Evolutionary conservation across 805 yeast species (phyloP).

Genomic region (Candida coquimbonensis): DNA sequence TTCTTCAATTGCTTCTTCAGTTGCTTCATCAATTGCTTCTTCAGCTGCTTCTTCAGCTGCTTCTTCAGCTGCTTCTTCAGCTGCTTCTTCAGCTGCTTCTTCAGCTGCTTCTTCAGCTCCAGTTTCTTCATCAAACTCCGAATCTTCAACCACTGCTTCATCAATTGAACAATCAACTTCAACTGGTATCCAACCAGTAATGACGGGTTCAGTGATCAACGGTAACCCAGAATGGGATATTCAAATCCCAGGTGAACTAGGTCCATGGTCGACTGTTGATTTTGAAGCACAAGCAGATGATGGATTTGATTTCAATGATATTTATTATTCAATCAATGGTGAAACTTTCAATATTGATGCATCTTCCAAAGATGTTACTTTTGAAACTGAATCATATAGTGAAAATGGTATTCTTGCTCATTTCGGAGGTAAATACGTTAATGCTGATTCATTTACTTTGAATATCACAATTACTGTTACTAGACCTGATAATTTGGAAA

Average conservation of each 20-base stretch:
- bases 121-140: neutral
- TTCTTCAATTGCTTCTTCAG: neutral
- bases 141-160: neutral
- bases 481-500: conserved; percentile 13
- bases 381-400: neutral
- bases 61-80: neutral
- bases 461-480: conserved; percentile 1
- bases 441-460: conserved; percentile 1
- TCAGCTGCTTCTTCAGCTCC: neutral
- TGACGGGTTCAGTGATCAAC: neutral
- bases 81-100: neutral
- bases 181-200: neutral
- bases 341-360: neutral
- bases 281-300: neutral
- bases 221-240: conserved; percentile 2
- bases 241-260: neutral
- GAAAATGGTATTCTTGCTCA: neutral
- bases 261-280: conserved; percentile 1
- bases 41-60: neutral
- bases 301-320: neutral
- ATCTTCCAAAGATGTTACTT: neutral
- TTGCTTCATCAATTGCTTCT: neutral
- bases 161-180: neutral
- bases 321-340: neutral
- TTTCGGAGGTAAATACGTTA: conserved; percentile 1